Evolutionary conservation across 768 basidiomycete genomes (phyloP).

Genomic region (Suillus ampliporus): DNA sequence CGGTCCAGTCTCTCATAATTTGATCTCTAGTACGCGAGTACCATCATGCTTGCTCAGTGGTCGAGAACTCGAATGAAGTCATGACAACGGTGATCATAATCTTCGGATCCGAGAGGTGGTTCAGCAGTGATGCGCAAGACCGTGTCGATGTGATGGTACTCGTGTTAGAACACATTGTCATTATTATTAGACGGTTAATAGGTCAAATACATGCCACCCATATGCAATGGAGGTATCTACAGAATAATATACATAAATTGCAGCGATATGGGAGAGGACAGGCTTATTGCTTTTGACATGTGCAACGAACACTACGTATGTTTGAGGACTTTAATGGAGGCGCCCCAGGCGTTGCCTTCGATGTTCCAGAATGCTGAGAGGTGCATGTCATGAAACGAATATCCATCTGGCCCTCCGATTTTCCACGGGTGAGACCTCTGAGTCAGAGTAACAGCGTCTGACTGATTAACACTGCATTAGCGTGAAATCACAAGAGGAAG

Average conservation of each 20-base stretch:
- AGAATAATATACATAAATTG: neutral
- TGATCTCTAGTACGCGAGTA: no score
- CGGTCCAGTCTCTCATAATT: no score
- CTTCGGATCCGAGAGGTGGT: no score
- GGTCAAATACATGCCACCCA: neutral
- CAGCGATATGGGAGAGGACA: neutral
- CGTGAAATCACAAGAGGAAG: neutral
- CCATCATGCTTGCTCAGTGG: no score
- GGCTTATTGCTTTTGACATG: neutral
- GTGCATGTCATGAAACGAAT: conserved; percentile 12
- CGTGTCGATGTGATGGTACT: neutral
- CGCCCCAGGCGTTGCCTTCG: conserved; percentile 12
- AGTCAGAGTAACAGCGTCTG: neutral
- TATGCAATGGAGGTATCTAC: neutral
- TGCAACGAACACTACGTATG: neutral
- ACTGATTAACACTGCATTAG: neutral
- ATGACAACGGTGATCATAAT: no score
- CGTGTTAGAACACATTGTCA: neutral
- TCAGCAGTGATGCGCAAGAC: no score
- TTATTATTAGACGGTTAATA: neutral
- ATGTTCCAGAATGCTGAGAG: conserved; percentile 18
- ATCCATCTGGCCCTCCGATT: conserved; percentile 9
- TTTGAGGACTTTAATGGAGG: conserved; percentile 14
- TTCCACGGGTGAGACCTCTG: conserved; percentile 9
- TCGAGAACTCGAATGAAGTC: no score